Evolutionary conservation across 805 yeast genomes (phyloP), one percentile per base, ranked within the genome.

Genomic region (Groenewaldozyma salmanticensis): DNA sequence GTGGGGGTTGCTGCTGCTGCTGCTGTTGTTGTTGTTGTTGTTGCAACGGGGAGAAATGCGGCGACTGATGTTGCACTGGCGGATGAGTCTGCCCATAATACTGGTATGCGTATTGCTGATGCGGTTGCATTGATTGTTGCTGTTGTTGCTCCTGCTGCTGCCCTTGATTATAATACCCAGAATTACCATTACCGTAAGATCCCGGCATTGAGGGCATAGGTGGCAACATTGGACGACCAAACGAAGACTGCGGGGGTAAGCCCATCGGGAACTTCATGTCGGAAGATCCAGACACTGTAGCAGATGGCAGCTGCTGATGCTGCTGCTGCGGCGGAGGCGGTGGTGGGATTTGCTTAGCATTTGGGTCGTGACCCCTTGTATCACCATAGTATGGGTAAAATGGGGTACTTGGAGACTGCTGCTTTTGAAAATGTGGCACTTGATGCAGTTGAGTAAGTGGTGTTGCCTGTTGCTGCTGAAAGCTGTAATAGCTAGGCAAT

Each of bases 111-210:
- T 22, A 51, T 58, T 2, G 52, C 54, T 5, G 41, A 7, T 31
- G 41, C n/a, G 22, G 45, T 43, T 7, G 47, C 49, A 35, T 52
- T 53, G 19, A 48, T 15, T 39, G 47, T 19, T 33, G 39, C 31
- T 37, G 50, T 4, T 38, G 44, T 19, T 40, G 44, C 5, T 31
- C 21, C 21, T 36, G 38, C 21, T 33, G 27, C 38, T 18, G 42
- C 27, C 31, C 41, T 15, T n/a, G n/a, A n/a, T n/a, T n/a, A n/a
- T n/a, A n/a, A n/a, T n/a, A n/a, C n/a, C n/a, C n/a, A n/a, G n/a
- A n/a, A n/a, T n/a, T n/a, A n/a, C n/a, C n/a, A n/a, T n/a, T n/a
- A n/a, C n/a, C n/a, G n/a, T n/a, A n/a, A n/a, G n/a, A n/a, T n/a
- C n/a, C n/a, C n/a, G n/a, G n/a, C n/a, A n/a, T n/a, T n/a, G n/a